phyloP scores from a whole-genome alignment of 2,329 filamentous ascomycete species.

The Phyllosticta citrichinensis region DNA sequence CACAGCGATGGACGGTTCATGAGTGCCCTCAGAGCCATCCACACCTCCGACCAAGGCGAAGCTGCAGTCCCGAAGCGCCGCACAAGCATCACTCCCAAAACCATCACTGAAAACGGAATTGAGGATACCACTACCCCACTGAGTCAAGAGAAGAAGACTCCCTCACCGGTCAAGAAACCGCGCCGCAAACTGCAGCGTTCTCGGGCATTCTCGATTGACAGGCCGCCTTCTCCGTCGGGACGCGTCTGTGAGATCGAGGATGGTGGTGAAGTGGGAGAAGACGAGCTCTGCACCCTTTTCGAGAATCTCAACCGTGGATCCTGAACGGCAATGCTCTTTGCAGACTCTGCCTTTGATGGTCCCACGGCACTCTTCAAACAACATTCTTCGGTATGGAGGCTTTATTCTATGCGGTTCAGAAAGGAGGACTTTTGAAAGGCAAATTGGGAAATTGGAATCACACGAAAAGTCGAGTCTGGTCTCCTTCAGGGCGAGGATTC shows the following conservation, averaged over 20 bases:
- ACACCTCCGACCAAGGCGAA: not conserved
- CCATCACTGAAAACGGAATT: no score
- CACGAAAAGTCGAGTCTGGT: no score
- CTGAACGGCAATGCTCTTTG: no score
- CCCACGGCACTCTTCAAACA: no score
- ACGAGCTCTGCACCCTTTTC: not conserved
- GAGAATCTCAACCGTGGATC: not conserved
- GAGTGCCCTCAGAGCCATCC: not conserved
- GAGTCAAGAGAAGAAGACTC: not conserved
- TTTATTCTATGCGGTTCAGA: no score
- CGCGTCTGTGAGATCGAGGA: not conserved
- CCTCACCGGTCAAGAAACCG: not conserved
- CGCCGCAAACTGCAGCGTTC: not conserved
- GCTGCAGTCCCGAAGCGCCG: not conserved
- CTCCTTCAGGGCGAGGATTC: no score
- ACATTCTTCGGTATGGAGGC: no score
- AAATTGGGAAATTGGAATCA: no score
- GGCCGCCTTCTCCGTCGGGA: not conserved
- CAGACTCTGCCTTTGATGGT: no score
- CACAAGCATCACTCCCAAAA: not conserved
- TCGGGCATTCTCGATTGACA: not conserved
- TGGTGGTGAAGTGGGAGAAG: not conserved
- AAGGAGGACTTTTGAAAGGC: no score
- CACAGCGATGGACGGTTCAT: not conserved
- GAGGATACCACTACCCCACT: no score